These are phyloP conservation scores for Eugenia klotzschiana DNA, from an alignment of 441 rosid genomes.

Conservation along the genomic window DNA sequence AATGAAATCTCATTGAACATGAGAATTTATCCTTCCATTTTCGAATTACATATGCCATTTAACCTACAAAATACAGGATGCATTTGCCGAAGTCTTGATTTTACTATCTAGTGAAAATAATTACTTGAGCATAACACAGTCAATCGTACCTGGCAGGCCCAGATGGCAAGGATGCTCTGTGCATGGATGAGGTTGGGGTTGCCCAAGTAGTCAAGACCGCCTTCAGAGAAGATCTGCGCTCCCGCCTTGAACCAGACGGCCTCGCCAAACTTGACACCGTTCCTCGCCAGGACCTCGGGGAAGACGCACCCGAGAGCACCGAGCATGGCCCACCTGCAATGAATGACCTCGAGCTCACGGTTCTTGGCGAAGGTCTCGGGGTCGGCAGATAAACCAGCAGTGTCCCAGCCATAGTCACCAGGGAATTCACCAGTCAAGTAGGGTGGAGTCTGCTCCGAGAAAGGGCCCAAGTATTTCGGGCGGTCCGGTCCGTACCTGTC, in stretches of 20 bases:
- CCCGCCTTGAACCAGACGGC: conserved; percentile 94
- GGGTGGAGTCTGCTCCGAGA: conserved; percentile 85
- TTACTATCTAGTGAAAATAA: background rate
- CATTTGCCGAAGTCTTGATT: background rate
- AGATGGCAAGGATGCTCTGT: conserved; percentile 81
- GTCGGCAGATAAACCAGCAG: conserved; percentile 81
- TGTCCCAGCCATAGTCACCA: conserved; percentile 91
- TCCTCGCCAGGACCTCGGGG: conserved; percentile 66
- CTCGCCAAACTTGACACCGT: conserved; percentile 81
- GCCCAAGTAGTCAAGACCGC: conserved; percentile 81
- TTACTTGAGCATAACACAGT: background rate
- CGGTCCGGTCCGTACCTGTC: conserved; percentile 85
- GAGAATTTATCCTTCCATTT: background rate
- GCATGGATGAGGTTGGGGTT: conserved; percentile 84
- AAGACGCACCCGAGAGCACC: conserved; percentile 82
- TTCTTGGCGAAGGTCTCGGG: conserved; percentile 87
- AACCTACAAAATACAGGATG: background rate
- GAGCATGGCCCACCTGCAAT: conserved; percentile 90
- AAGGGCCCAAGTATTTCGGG: conserved; percentile 82
- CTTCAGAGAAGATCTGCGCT: conserved; percentile 75
- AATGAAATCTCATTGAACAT: background rate
- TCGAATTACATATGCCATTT: background rate
- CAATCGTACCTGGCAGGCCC: conserved; percentile 40
- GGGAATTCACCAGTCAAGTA: conserved; percentile 86
- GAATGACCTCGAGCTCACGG: conserved; percentile 89